Conservation (phyloP, 1,139 yeast genomes). For the Kurtzmaniella quercitrusa region DNA sequence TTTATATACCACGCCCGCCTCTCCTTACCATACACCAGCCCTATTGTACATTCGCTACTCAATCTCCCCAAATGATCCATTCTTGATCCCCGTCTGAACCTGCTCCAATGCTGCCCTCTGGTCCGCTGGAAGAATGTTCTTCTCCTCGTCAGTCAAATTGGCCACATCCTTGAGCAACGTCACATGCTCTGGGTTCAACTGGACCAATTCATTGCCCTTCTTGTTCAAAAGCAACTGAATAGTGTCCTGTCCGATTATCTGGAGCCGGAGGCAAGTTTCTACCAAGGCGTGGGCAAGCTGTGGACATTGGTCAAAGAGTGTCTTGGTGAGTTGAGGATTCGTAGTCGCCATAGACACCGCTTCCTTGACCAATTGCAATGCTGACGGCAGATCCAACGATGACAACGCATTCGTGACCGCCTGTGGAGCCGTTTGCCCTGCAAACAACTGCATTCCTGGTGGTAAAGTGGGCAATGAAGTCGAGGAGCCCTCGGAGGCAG, state of each 20-base stretch:
- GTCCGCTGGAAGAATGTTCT: conserved; percentile 55
- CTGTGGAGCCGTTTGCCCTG: conserved; percentile 53
- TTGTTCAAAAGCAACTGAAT: conserved; percentile 42
- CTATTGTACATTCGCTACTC: background rate
- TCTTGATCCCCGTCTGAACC: conserved; percentile 37
- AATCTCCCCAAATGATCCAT: conserved; percentile 43
- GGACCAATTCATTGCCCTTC: conserved; percentile 34
- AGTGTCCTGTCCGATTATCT: conserved; percentile 52
- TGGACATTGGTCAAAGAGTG: conserved; percentile 65
- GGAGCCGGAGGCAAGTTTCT: conserved; percentile 64
- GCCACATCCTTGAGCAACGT: conserved; percentile 53
- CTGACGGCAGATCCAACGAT: conserved; percentile 54
- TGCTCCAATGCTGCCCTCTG: conserved; percentile 40
- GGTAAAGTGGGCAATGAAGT: conserved; percentile 43
- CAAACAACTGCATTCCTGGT: conserved; percentile 47
- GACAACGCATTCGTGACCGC: conserved; percentile 57
- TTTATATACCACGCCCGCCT: too few relatives aligned
- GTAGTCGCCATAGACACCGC: conserved; percentile 60
- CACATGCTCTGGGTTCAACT: conserved; percentile 45
- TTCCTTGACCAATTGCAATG: conserved; percentile 53
- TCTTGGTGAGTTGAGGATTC: conserved; percentile 61
- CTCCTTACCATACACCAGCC: too few relatives aligned
- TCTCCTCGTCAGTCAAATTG: conserved; percentile 59
- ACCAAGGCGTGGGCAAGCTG: conserved; percentile 80
- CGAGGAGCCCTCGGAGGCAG: conserved; percentile 9